A percentile compares a stretch with the other conserved stretches of the same genome.
Evolutionary conservation across 169 alveolate genomes (phyloP).

Genomic region (Plasmodium blacklocki): DNA sequence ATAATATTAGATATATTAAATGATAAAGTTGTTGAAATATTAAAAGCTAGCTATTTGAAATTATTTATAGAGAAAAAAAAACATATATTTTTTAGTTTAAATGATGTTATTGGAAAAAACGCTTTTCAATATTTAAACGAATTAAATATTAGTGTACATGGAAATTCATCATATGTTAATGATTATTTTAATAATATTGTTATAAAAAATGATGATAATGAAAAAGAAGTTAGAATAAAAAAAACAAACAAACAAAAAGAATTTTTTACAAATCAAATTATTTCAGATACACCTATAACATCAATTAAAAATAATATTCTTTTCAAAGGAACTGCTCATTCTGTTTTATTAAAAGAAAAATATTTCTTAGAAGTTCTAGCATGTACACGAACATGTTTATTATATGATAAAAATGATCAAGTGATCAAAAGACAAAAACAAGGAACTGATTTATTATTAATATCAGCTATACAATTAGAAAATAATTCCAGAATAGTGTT

Average conservation of each 20-base stretch:
- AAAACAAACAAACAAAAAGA: background rate
- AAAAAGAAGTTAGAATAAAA: background rate
- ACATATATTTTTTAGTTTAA: constrained; percentile 52
- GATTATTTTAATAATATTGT: constrained; percentile 28
- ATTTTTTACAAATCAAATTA: constrained; percentile 58
- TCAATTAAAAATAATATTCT: constrained; percentile 2
- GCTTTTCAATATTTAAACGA: constrained; percentile 21
- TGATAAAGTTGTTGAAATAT: constrained; percentile 18
- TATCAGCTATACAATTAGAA: constrained; percentile 67
- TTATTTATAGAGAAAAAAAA: constrained; percentile 48
- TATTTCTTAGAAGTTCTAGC: constrained; percentile 26
- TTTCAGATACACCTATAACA: constrained; percentile 44
- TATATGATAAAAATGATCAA: constrained; percentile 24
- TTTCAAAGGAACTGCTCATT: constrained; percentile 74
- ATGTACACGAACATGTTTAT: constrained; percentile 46
- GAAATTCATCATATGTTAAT: constrained; percentile 24
- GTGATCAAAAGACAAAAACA: constrained; percentile 24
- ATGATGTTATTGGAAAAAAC: constrained; percentile 54
- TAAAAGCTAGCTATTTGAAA: constrained; percentile 36
- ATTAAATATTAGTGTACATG: constrained; percentile 45
- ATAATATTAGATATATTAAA: constrained; percentile 31
- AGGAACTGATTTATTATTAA: constrained; percentile 55
- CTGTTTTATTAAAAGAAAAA: constrained; percentile 30
- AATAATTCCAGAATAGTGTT: constrained; percentile 57
- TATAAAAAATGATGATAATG: background rate